Evolutionary conservation across 345 rosid species (phyloP), one percentile per base, ranked within the genome.

Genomic region (Excoecaria agallocha): DNA sequence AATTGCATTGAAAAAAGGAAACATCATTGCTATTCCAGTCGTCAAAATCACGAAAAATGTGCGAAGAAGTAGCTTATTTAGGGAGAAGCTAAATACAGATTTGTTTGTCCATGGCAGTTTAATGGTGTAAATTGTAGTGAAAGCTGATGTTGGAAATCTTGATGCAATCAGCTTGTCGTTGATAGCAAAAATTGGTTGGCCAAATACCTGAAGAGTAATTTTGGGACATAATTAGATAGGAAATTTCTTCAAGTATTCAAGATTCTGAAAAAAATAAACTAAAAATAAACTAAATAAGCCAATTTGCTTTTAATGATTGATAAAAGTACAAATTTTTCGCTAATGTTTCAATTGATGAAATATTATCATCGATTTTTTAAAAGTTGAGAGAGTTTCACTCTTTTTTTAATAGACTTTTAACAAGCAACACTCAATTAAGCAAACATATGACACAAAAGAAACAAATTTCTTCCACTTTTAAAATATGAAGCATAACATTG

Each of bases 141-240:
- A 58, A 6, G 22, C 8, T 25, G 83, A 81, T 54, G 78, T 11
- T 9, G 81, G 81, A 70, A 73, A 71, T 74, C 63, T 78, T 62
- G 71, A 4, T 20, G 17, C 68, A 12, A 77, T 1, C 68, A 64
- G 41, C 24, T 62, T 68, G 72, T 81, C 81, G 9, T 77, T 70
- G 9, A 65, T 66, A 1, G 78, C 76, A 56, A 76, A 84, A 7
- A 77, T 3, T 50, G 87, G 84, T 72, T 81, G 84, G 11, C 76
- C 66, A 25, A 46, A 72, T 10, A 84, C 82, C 83, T 81, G 77
- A 55, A 55, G 5, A 63, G 38, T 6, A 35, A 30, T 24, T 1
- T 38, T 12, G 41, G 16, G 11, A 20, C 15, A 24, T 15, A 22
- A 55, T 30, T 22, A 20, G 22, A 39, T 25, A 6, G n/a, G 6